These are phyloP conservation scores for Picea glauca DNA, from an alignment of 75 land plant genomes.

Conservation along the genomic window DNA sequence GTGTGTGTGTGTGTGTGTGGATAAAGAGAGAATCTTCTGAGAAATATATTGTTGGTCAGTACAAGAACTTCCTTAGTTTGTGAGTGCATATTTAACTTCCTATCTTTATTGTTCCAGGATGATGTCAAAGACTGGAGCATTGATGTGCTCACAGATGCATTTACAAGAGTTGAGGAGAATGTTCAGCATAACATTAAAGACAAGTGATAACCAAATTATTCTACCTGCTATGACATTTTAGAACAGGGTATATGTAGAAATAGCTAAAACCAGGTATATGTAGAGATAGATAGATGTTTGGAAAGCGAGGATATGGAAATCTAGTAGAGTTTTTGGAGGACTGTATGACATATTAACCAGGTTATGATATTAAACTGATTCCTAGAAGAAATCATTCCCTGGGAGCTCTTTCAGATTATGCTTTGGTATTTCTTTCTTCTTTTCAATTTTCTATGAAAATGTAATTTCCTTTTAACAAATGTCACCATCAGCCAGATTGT, in stretches of 20 bases:
- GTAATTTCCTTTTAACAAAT: background rate
- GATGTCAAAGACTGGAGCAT: constrained; percentile 83
- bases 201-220: background rate
- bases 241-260: background rate
- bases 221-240: background rate
- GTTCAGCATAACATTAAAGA: constrained; percentile 8
- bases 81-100: background rate
- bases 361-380: background rate
- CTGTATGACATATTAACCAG: background rate
- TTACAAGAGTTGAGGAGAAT: constrained; percentile 63
- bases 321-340: background rate
- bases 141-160: constrained; percentile 78
- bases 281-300: background rate
- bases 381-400: background rate
- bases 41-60: background rate
- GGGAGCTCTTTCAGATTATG: background rate
- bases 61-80: background rate
- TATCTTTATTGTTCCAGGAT: constrained; percentile 34
- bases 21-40: no score
- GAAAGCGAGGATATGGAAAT: background rate
- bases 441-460: background rate
- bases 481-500: background rate
- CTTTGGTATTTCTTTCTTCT: background rate
- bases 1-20: no score
- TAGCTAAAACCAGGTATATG: background rate